These are phyloP conservation scores for Leccinum broughii DNA, from an alignment of 768 basidiomycete species.

Conservation along the genomic window DNA sequence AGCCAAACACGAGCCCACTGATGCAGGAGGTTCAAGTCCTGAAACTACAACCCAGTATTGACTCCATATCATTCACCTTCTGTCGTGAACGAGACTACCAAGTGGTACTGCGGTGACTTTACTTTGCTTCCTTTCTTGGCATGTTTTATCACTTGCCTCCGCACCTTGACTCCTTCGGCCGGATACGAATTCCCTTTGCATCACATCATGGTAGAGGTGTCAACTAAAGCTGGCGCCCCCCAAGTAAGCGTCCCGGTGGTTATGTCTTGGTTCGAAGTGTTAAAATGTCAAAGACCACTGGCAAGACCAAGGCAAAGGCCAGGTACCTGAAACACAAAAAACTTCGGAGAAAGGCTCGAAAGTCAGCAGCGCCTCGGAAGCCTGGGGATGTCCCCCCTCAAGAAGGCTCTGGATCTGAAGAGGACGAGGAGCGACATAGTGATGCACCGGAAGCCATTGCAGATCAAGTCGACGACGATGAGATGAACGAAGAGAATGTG, in stretches of 20 bases:
- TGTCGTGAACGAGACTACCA: no score
- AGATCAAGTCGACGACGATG: slow-evolving; percentile 20
- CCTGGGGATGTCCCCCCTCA: slow-evolving; percentile 16
- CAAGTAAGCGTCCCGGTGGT: slow-evolving; percentile 20
- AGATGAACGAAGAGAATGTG: slow-evolving; percentile 9
- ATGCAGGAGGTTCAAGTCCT: no score
- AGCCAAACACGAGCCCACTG: neutral
- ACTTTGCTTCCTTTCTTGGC: slow-evolving; percentile 8
- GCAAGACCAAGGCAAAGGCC: slow-evolving; percentile 66
- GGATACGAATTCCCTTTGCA: no score
- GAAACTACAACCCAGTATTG: no score
- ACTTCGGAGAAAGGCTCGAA: slow-evolving; percentile 57
- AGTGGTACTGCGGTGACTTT: no score
- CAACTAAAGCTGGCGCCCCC: slow-evolving; percentile 3
- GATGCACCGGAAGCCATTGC: slow-evolving; percentile 15
- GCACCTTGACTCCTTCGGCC: neutral
- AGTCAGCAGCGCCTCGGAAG: slow-evolving; percentile 30
- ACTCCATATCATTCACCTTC: neutral
- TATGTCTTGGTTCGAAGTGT: neutral
- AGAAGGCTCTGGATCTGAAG: slow-evolving; percentile 21
- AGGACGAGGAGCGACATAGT: slow-evolving; percentile 23
- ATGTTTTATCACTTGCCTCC: no score
- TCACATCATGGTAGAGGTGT: slow-evolving; percentile 11
- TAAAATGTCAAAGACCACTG: slow-evolving; percentile 40
- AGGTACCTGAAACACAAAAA: slow-evolving; percentile 75